A percentile compares a stretch with the other conserved stretches of the same genome.
phyloP scores from a whole-genome alignment of 2,329 filamentous ascomycete species.

The Talaromyces islandicus region DNA sequence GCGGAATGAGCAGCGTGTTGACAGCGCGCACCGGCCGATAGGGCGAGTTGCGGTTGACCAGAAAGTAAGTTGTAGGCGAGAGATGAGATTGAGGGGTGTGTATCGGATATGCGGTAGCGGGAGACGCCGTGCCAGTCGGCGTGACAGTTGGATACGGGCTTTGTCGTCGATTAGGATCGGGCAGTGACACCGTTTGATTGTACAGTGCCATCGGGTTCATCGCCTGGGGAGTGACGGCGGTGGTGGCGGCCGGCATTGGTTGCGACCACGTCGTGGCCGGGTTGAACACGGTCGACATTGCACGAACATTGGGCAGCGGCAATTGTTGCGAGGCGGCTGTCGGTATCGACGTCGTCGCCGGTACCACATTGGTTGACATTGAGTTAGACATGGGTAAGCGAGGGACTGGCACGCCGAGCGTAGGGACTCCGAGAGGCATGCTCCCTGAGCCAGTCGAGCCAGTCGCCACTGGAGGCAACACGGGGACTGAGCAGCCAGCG shows the following conservation, averaged over 20 bases:
- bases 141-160: conserved; percentile 42
- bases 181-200: conserved; percentile 21
- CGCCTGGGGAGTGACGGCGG: conserved; percentile 20
- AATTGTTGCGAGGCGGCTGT: conserved; percentile 30
- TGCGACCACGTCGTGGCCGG: conserved; percentile 48
- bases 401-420: conserved; percentile 29
- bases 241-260: conserved; percentile 30
- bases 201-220: conserved; percentile 18
- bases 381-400: conserved; percentile 63
- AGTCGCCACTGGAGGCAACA: conserved; percentile 28
- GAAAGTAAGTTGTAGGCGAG: conserved; percentile 78
- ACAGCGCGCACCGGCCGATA: conserved; percentile 88
- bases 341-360: conserved; percentile 34
- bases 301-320: conserved; percentile 57
- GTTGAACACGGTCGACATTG: conserved; percentile 72
- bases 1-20: conserved; percentile 84
- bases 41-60: conserved; percentile 82
- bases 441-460: neutral
- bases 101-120: conserved; percentile 58
- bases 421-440: conserved; percentile 27
- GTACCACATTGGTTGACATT: conserved; percentile 40
- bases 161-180: conserved; percentile 39
- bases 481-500: conserved; percentile 20
- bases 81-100: conserved; percentile 62
- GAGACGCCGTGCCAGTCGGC: conserved; percentile 57